Conservation (phyloP, 1,139 yeast species). For the Suhomyces bokatorum region DNA sequence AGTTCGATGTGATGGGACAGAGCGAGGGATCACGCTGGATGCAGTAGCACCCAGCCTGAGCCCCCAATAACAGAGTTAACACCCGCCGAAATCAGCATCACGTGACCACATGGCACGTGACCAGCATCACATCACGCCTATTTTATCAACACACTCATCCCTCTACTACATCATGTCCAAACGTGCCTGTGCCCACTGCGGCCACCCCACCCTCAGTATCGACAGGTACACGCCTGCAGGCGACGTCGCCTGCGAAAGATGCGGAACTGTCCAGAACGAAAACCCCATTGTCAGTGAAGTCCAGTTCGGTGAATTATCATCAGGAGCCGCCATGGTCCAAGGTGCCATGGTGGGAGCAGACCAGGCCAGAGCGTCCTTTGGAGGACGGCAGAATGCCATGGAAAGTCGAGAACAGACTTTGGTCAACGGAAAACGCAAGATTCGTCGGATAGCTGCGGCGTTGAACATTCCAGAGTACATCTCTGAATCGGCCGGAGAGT, state of each 20-base stretch:
- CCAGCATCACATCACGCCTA: too few relatives aligned
- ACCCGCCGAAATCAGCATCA: too few relatives aligned
- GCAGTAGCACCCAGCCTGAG: too few relatives aligned
- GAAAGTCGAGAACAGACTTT: constrained; percentile 89
- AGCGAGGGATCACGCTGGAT: too few relatives aligned
- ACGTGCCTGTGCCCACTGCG: constrained; percentile 35
- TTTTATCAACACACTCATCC: background rate
- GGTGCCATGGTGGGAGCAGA: constrained; percentile 92
- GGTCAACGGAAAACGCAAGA: constrained; percentile 74
- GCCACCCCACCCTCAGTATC: constrained; percentile 32
- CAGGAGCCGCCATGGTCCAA: constrained; percentile 94
- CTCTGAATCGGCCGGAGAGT: constrained; percentile 81
- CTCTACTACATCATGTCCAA: constrained; percentile 15
- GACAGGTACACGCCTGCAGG: constrained; percentile 59
- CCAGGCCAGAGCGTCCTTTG: constrained; percentile 72
- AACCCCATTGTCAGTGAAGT: constrained; percentile 95
- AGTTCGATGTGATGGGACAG: too few relatives aligned
- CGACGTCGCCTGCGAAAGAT: constrained; percentile 72
- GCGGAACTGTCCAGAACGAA: constrained; percentile 90
- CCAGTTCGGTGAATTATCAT: constrained; percentile 85
- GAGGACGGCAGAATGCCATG: constrained; percentile 66
- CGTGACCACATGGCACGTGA: too few relatives aligned
- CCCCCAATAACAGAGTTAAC: too few relatives aligned
- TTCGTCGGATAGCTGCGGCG: constrained; percentile 76
- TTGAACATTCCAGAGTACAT: constrained; percentile 80